Conservation (phyloP, 148 eudicot genomes). For the Silene conica region DNA sequence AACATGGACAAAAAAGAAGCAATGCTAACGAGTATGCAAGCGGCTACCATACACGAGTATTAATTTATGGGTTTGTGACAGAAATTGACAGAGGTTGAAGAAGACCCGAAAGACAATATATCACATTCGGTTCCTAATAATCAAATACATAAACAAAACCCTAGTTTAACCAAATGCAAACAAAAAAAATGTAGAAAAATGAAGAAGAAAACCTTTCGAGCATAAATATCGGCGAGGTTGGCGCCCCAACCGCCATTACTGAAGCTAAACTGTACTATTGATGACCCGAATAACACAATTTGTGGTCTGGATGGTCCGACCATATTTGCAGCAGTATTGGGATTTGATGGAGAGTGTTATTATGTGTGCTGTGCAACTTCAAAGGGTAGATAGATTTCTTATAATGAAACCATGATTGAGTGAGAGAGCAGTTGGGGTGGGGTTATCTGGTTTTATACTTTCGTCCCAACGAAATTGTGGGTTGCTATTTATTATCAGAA, state of each 20-base stretch:
- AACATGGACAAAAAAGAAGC: too few relatives aligned
- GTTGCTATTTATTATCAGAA: too few relatives aligned
- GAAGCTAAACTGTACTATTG: slow-evolving; percentile 83
- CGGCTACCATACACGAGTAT: too few relatives aligned
- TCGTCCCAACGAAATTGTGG: too few relatives aligned
- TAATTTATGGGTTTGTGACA: too few relatives aligned
- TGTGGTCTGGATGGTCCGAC: slow-evolving; percentile 77
- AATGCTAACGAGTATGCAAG: too few relatives aligned
- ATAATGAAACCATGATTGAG: not conserved
- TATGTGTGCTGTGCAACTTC: not conserved
- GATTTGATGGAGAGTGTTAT: not conserved
- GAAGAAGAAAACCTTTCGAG: slow-evolving; percentile 60
- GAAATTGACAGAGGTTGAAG: too few relatives aligned
- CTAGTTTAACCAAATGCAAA: not conserved
- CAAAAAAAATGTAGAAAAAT: not conserved
- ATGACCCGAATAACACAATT: slow-evolving; percentile 86
- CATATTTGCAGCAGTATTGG: slow-evolving; percentile 24
- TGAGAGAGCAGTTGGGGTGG: not conserved
- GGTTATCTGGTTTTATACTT: not conserved
- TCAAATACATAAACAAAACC: not conserved
- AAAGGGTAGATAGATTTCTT: not conserved
- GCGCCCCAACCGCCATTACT: slow-evolving; percentile 97
- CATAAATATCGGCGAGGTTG: slow-evolving; percentile 77
- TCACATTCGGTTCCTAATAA: too few relatives aligned
- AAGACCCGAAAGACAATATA: too few relatives aligned